Evolutionary conservation across 768 basidiomycete species (phyloP), one percentile per base, ranked within the genome.

Genomic region (Clathrus columnatus): DNA sequence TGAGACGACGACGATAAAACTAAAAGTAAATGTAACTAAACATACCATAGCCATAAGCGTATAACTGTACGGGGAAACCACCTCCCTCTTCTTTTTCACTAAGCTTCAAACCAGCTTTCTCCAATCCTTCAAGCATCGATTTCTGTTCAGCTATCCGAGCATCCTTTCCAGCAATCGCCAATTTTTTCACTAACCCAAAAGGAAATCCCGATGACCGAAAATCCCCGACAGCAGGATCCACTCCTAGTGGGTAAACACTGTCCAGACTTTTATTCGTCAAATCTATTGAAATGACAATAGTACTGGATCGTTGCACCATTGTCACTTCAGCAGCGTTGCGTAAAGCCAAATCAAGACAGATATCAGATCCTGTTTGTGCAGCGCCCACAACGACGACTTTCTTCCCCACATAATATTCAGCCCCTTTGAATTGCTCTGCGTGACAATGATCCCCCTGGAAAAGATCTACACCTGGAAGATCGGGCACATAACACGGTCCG

Each of bases 41-140:
- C 64, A 32, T 60, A 70, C 74, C 72, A 62, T 69, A 70, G 1
- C 61, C 51, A 7, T 67, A 56, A 48, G 69, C 68, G 52, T 62
- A 68, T 8, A 68, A 41, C 42, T 70, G 54, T 14, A 67, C 51
- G 14, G 59, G 63, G 17, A 58, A 28, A 8, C 73, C 73, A 2
- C 65, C 56, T 8, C 70, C 72, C 32, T 70, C 66, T 4, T 48
- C 52, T 0, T 72, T 72, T 62, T 68, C 65, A 45, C 67, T 67
- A n/a, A 73, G 56, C 45, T 65, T 65, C 51, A 76, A 50, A 1
- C 75, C 75, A 4, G 67, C 70, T 50, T 70, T 67, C 32, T 59
- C 54, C 59, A 75, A 54, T 4, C 67, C 68, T 18, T 69, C 67
- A 43, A 68, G 68, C 58, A 73, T 64, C 17, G 65, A 65, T 47